Evolutionary conservation across 1,284 basidiomycete species (phyloP).

Genomic region (Amylostereum chailletii): DNA sequence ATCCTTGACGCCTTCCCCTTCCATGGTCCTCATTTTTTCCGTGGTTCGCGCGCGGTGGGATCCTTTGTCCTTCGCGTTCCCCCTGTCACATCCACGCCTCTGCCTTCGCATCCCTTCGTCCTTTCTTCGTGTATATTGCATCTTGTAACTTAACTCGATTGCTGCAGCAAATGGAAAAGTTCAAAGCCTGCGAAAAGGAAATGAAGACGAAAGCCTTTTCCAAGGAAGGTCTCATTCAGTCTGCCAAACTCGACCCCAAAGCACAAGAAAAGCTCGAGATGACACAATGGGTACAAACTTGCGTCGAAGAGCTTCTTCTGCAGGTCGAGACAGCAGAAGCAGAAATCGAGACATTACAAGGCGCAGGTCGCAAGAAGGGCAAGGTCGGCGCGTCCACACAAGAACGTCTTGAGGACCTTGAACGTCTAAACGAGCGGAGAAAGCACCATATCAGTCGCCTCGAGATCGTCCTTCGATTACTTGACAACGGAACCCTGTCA

Average conservation of each 20-base stretch:
- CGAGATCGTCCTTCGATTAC: slow-evolving; percentile 87
- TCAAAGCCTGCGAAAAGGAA: slow-evolving; percentile 99
- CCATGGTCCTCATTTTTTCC: not conserved
- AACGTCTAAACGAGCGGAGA: slow-evolving; percentile 86
- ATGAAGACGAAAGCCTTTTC: slow-evolving; percentile 99
- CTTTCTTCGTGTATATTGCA: not conserved
- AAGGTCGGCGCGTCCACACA: slow-evolving; percentile 56
- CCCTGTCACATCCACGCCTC: not conserved
- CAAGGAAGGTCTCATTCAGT: slow-evolving; percentile 95
- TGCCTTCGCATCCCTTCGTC: not conserved
- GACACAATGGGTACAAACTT: slow-evolving; percentile 77
- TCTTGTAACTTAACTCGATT: slow-evolving; percentile 3
- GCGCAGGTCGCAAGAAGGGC: slow-evolving; percentile 80
- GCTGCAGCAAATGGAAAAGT: slow-evolving; percentile 98
- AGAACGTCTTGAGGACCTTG: slow-evolving; percentile 77
- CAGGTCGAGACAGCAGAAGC: slow-evolving; percentile 95
- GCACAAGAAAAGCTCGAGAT: slow-evolving; percentile 95
- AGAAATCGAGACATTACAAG: slow-evolving; percentile 87
- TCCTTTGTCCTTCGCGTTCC: not conserved
- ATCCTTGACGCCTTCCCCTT: not conserved
- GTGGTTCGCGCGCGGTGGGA: not conserved
- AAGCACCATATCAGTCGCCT: slow-evolving; percentile 94
- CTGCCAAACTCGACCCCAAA: slow-evolving; percentile 91
- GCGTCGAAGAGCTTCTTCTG: slow-evolving; percentile 87
- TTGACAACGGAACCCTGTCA: slow-evolving; percentile 89